Evolutionary conservation across 768 basidiomycete genomes (phyloP).

Genomic region (Mycena capillaripes): DNA sequence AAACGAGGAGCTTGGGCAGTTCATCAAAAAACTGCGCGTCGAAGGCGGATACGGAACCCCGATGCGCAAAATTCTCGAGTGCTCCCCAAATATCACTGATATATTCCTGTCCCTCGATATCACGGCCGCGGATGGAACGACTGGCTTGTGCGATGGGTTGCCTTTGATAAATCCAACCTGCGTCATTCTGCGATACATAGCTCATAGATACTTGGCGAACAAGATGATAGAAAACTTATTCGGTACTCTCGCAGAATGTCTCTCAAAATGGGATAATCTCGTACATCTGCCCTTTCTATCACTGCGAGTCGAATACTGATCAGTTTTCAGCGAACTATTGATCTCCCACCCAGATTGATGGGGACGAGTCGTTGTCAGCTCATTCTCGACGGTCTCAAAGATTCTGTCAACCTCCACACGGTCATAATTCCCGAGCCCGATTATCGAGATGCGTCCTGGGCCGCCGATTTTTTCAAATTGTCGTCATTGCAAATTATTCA

Average conservation of each 20-base stretch:
- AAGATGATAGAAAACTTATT: not conserved
- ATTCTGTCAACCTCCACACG: too few species aligned
- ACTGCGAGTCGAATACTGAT: not conserved
- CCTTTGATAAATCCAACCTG: conserved; percentile 14
- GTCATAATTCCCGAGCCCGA: not conserved
- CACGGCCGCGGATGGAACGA: conserved; percentile 14
- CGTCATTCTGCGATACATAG: not conserved
- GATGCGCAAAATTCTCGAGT: not conserved
- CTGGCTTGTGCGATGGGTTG: conserved; percentile 15
- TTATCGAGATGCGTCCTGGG: too few species aligned
- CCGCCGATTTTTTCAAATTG: not conserved
- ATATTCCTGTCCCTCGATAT: conserved; percentile 15
- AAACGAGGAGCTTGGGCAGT: conserved; percentile 33
- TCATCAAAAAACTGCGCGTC: conserved; percentile 41
- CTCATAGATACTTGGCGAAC: not conserved
- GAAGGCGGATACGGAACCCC: conserved; percentile 39
- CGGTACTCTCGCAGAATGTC: not conserved
- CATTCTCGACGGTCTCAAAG: too few species aligned
- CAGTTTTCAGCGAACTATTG: not conserved
- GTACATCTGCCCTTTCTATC: not conserved
- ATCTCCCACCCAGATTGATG: not conserved
- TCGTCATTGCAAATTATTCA: conserved; percentile 11
- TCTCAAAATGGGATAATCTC: conserved; percentile 13
- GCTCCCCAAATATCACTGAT: conserved; percentile 11
- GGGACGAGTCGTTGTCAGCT: not conserved